Evolutionary conservation across 805 yeast genomes (phyloP), one percentile per base, ranked within the genome.

Genomic region (Barnettozyma botsteinii): DNA sequence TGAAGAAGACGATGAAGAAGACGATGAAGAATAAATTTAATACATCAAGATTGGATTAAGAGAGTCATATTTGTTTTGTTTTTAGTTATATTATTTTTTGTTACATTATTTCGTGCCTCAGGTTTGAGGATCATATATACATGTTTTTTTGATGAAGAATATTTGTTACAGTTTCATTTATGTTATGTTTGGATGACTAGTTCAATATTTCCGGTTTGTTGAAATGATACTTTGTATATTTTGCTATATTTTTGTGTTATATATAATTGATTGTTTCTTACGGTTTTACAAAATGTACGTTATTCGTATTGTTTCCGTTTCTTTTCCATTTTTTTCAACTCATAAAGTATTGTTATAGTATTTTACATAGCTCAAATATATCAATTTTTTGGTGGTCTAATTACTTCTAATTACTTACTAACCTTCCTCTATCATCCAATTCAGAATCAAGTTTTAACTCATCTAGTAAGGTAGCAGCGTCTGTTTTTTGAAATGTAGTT

Each of bases 1-100:
- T 21, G 54, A 46, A 21, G 61, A 56, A 15, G 59, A 54, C 12
- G 50, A 48, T 30, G 49, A 47, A 14, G 46, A 46, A 27, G 42
- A 38, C 14, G 42, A 35, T 14, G 14, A 27, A n/a, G n/a, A 24
- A 17, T 26, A 31, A 28, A 21, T 31, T 26, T 31, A 13, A 18
- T 11, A 17, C 24, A 14, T 12, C 21, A 30, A 13, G 26, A 31
- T n/a, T n/a, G n/a, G 17, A 21, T 20, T 21, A 21, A 21, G 23
- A 25, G 28, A 24, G 28, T 32, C 28, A 23, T 32, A 22, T n/a
- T 32, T 23, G 27, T 21, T 32, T 32, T 28, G 31, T 28, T 28
- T 30, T 30, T 7, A 14, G 21, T 24, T 23, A 12, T 33, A 17
- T 27, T n/a, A 19, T 28, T 29, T 18, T 11, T 13, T 19, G 18